Evolutionary conservation across 2,329 filamentous ascomycete species (phyloP), one percentile per base, ranked within the genome.

Genomic region (Sordariomycetes sp.): DNA sequence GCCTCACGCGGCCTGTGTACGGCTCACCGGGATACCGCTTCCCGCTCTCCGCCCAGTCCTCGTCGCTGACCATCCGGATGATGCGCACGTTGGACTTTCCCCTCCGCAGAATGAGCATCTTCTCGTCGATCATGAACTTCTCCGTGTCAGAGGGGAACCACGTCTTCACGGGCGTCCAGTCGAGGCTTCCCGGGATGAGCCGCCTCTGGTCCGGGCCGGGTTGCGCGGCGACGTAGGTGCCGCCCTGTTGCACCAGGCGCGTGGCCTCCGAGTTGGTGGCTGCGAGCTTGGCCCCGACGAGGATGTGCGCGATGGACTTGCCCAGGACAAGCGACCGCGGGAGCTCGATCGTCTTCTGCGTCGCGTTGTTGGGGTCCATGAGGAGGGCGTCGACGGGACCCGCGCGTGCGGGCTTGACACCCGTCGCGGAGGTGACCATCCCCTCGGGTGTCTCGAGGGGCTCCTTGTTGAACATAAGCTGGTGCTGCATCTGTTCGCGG

Each of bases 51-150:
- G 69, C 64, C 75, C 79, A 85, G 60, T 77, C 77, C 53, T 80
- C 72, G 65, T 87, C 80, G 61, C 70, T 72, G 34, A 87, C 72
- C 61, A 87, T 73, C 69, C 85, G 74, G 56, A 87, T 74, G 62
- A 86, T 76, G 53, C 82, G 79, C 53, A 87, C 69, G 61, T 85
- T 83, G 69, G 84, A 79, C 72, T 85, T 86, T 62, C 83, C 83
- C 65, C 78, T 82, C 62, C 84, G 80, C 57, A 87, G 71, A 63
- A 87, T 77, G 61, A 87, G 71, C 53, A 86, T 63, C 62, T 78
- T 75, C 59, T 68, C 80, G 61, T 85, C 80, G 20, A 89, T 78
- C 58, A 87, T 72, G 65, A 79, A 88, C 58, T 82, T 79, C 59
- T 75, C 66, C 0, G 83, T 85, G 57, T 86, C 80, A 25, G 75